A percentile compares a stretch with the other conserved stretches of the same genome.
phyloP scores from a whole-genome alignment of 345 rosid genomes.

The Fremontodendron californicum region DNA sequence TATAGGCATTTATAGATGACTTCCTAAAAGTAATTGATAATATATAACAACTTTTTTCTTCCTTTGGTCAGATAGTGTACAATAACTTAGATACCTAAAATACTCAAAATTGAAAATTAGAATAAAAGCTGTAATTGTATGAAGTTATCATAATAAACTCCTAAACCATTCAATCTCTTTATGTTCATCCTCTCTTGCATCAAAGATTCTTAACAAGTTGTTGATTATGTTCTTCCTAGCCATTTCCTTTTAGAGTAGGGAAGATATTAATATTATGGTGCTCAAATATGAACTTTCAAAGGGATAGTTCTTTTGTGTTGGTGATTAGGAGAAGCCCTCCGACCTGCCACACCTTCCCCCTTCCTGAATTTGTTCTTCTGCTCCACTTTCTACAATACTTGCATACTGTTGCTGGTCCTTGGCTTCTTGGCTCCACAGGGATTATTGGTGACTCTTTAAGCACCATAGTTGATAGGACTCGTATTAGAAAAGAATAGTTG shows the following conservation, averaged over 20 bases:
- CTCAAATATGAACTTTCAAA: neutral
- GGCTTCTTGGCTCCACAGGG: neutral
- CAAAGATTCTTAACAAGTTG: neutral
- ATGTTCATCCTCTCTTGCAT: neutral
- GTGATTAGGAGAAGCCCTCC: neutral
- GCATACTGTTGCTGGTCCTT: neutral
- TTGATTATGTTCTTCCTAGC: neutral
- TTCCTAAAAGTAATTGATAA: neutral
- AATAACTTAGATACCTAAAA: neutral
- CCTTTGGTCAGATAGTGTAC: neutral
- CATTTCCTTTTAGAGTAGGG: neutral
- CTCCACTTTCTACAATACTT: neutral
- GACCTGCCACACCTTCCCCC: neutral
- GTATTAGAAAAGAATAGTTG: neutral
- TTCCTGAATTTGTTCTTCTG: neutral
- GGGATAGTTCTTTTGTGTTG: slow-evolving; percentile 3
- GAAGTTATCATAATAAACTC: neutral
- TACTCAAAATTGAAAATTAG: neutral
- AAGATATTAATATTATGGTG: neutral
- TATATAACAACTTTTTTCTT: neutral
- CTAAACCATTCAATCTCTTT: neutral
- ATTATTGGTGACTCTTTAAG: neutral
- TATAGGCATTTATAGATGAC: slow-evolving; percentile 5
- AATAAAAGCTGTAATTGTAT: neutral
- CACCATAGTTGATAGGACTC: neutral